A percentile compares a stretch with the other conserved stretches of the same genome.
phyloP scores from a whole-genome alignment of 148 eudicot genomes.

The Arbutus unedo region DNA sequence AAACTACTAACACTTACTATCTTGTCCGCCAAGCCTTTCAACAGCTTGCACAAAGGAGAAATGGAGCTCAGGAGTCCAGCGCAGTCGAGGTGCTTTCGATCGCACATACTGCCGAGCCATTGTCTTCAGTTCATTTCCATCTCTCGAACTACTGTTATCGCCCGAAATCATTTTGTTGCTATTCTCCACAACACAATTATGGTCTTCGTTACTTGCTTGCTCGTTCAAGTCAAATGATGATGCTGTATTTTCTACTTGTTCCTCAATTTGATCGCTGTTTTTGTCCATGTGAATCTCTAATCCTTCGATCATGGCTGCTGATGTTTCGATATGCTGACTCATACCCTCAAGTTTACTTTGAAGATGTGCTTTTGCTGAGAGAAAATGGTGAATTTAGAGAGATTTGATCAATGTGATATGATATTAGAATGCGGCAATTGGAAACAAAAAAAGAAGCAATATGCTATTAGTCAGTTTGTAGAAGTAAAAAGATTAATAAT shows the following conservation, averaged over 20 bases:
- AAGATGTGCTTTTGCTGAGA: background rate
- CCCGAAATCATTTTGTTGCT: slow-evolving; percentile 18
- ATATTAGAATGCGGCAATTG: background rate
- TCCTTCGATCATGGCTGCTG: slow-evolving; percentile 14
- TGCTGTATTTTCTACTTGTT: slow-evolving; percentile 15
- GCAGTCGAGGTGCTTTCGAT: slow-evolving; percentile 22
- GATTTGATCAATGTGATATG: background rate
- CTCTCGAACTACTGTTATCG: slow-evolving; percentile 10
- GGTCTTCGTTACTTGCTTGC: slow-evolving; percentile 27
- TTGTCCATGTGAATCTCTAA: background rate
- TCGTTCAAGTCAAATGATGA: slow-evolving; percentile 41
- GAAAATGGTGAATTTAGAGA: background rate
- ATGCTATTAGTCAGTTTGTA: background rate
- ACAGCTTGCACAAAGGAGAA: slow-evolving; percentile 28
- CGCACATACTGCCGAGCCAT: slow-evolving; percentile 35
- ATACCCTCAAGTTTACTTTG: background rate
- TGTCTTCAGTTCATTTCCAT: slow-evolving; percentile 23
- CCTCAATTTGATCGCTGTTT: slow-evolving; percentile 14
- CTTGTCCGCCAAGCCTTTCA: slow-evolving; percentile 32
- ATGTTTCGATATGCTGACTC: background rate
- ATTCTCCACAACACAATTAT: slow-evolving; percentile 8
- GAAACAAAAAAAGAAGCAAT: background rate
- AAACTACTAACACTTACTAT: slow-evolving; percentile 23
- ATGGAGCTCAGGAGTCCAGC: slow-evolving; percentile 31
- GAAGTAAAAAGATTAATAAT: no score